Base-by-base conservation (phyloP, 352 stramenopile genomes). In the Pythium scleroteichum region DNA sequence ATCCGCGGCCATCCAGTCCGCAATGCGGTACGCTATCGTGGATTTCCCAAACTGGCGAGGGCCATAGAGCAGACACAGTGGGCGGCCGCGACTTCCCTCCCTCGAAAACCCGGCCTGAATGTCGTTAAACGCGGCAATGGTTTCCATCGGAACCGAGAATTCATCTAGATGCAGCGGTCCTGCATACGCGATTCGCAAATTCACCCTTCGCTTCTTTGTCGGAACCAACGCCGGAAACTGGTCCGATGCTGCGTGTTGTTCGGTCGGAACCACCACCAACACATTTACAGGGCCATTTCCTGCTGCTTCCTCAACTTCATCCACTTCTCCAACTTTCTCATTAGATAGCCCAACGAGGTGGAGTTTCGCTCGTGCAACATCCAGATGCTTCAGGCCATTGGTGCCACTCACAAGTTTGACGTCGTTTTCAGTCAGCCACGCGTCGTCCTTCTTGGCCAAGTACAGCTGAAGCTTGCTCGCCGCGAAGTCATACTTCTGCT, bases 31-130 rank as follows among this genome's bases (percentile, higher is more conserved):
- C 9, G 32, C 57, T 35, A 71, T 60, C 4, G 58, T 67, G 33
- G 64, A 68, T 58, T 69, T 62, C 66, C 33, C 64, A 64, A n/a
- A 73, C 24, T n/a, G 67, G 10, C 35, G 22, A 64, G 40, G 66
- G 59, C 38, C 17, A 59, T 35, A 35, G 5, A 35, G 29, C 29
- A 35, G 29, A 35, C 10, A 35, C 10, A 35, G 29, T 10, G 29
- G 29, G 29, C 32, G 51, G 32, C 38, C 32, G n/a, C 17, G 24
- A 8, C 13, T 16, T 39, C 32, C 51, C 26, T 35, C 27, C 13
- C n/a, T 49, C 19, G 51, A 59, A 20, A 59, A 59, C n/a, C 51
- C 51, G 23, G 26, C 38, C 51, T 59, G 46, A 39, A 59, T 59
- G 0, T 59, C 14, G 46, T 39, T 33, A 49, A 49, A 59, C 13